phyloP scores from a whole-genome alignment of 371 early-diverging fungal species.

The Mucor plumbeus region DNA sequence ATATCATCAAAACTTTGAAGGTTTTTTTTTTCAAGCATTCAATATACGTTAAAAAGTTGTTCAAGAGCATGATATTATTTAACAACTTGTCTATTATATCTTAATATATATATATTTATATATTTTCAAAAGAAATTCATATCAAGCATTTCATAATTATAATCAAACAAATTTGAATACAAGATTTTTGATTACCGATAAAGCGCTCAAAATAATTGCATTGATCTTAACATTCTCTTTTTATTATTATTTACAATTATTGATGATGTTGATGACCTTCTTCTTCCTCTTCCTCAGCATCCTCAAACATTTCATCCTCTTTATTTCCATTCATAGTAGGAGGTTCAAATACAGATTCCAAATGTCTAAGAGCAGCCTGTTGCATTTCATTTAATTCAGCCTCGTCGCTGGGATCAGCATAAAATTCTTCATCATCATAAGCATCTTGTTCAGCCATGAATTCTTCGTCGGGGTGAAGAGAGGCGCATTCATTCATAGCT shows the following conservation, averaged over 20 bases:
- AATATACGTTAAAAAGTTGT: no score
- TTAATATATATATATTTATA: no score
- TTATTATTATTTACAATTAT: constrained; percentile 1
- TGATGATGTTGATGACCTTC: background rate
- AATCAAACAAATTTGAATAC: no score
- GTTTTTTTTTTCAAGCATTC: no score
- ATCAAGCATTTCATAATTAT: no score
- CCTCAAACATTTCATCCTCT: constrained; percentile 12
- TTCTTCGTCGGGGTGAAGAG: constrained; percentile 73
- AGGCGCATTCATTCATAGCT: constrained; percentile 78
- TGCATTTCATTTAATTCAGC: constrained; percentile 51
- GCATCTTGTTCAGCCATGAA: constrained; percentile 49
- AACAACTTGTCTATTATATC: no score
- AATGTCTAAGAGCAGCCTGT: constrained; percentile 50
- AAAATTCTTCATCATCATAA: constrained; percentile 52
- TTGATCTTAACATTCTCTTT: background rate
- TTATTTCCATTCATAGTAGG: constrained; percentile 21
- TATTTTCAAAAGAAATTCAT: no score
- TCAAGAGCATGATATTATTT: no score
- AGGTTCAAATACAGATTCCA: constrained; percentile 48
- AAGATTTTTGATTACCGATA: no score
- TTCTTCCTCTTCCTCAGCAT: background rate
- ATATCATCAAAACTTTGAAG: no score
- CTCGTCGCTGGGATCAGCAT: constrained; percentile 52
- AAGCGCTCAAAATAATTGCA: no score